Conservation (phyloP, 495 filamentous ascomycete species). For the Neurospora hispaniola region DNA sequence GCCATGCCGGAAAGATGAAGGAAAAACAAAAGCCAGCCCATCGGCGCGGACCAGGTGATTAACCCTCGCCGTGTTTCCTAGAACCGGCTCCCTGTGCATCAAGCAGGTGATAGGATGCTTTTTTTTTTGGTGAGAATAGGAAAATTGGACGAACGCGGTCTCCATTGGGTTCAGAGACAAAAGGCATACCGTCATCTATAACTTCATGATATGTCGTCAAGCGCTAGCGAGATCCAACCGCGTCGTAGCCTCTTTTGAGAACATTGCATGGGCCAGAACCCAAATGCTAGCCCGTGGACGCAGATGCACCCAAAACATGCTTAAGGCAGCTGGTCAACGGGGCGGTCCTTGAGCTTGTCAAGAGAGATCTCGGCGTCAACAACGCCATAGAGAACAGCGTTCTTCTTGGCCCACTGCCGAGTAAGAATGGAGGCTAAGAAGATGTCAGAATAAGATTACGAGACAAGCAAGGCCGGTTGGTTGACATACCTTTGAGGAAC, state of each 20-base stretch:
- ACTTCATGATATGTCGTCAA: slow-evolving; percentile 15
- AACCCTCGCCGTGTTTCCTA: slow-evolving; percentile 5
- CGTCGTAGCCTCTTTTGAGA: slow-evolving; percentile 19
- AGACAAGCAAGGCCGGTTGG: not conserved
- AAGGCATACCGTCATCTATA: slow-evolving; percentile 15
- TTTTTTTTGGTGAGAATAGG: slow-evolving; percentile 5
- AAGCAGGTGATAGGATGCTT: slow-evolving; percentile 7
- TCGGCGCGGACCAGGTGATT: slow-evolving; percentile 4
- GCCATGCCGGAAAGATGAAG: slow-evolving; percentile 9
- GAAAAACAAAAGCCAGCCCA: slow-evolving; percentile 2
- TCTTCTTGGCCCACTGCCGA: slow-evolving; percentile 84
- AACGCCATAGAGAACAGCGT: slow-evolving; percentile 38
- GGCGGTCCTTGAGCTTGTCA: slow-evolving; percentile 23
- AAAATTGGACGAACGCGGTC: not conserved
- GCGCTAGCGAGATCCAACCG: slow-evolving; percentile 20
- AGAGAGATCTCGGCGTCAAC: slow-evolving; percentile 28
- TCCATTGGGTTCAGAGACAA: slow-evolving; percentile 9
- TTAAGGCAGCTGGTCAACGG: not conserved
- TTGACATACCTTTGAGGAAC: slow-evolving; percentile 76
- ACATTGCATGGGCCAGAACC: not conserved
- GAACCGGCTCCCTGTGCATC: slow-evolving; percentile 1
- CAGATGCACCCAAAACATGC: not conserved
- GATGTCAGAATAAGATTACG: slow-evolving; percentile 9
- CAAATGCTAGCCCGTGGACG: not conserved
- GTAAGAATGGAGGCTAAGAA: slow-evolving; percentile 77